Percentiles rank a stretch among this genome's conserved stretches.
Conservation (phyloP, 2,329 filamentous ascomycete genomes). For the Cladosporium sp. region DNA sequence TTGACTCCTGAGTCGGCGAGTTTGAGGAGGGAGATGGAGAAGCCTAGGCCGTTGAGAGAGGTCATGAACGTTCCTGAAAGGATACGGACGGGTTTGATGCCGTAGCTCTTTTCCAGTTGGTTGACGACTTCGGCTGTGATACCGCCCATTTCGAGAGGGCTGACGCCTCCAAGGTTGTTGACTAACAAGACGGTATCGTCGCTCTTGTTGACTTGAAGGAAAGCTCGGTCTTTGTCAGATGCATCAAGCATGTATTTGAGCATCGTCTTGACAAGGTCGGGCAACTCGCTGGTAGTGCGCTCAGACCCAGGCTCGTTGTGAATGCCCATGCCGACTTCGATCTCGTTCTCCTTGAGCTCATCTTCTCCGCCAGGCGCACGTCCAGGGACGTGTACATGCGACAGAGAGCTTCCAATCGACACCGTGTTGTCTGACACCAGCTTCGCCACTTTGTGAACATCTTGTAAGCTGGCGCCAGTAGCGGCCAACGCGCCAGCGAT, state of each 20-base stretch:
- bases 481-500: slow-evolving; percentile 80
- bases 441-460: slow-evolving; percentile 69
- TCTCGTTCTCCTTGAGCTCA: slow-evolving; percentile 56
- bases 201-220: slow-evolving; percentile 56
- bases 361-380: slow-evolving; percentile 55
- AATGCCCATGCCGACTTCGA: slow-evolving; percentile 71
- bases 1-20: slow-evolving; percentile 57
- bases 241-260: slow-evolving; percentile 60
- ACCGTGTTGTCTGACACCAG: slow-evolving; percentile 72
- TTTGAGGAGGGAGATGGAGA: slow-evolving; percentile 64
- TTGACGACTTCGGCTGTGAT: slow-evolving; percentile 64
- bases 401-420: slow-evolving; percentile 78
- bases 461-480: slow-evolving; percentile 56
- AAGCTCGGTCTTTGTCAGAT: slow-evolving; percentile 65
- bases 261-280: slow-evolving; percentile 54
- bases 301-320: slow-evolving; percentile 55
- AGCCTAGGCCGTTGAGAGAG: slow-evolving; percentile 66
- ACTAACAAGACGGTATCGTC: slow-evolving; percentile 65
- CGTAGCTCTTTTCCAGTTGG: slow-evolving; percentile 56
- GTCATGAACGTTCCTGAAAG: slow-evolving; percentile 68
- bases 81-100: slow-evolving; percentile 58
- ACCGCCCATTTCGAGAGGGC: slow-evolving; percentile 66
- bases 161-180: slow-evolving; percentile 73
- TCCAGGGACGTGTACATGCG: slow-evolving; percentile 91
- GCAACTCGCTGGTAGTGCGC: slow-evolving; percentile 39